Evolutionary conservation across 2,329 filamentous ascomycete species (phyloP), one percentile per base, ranked within the genome.

Genomic region (Neonectria faginata): DNA sequence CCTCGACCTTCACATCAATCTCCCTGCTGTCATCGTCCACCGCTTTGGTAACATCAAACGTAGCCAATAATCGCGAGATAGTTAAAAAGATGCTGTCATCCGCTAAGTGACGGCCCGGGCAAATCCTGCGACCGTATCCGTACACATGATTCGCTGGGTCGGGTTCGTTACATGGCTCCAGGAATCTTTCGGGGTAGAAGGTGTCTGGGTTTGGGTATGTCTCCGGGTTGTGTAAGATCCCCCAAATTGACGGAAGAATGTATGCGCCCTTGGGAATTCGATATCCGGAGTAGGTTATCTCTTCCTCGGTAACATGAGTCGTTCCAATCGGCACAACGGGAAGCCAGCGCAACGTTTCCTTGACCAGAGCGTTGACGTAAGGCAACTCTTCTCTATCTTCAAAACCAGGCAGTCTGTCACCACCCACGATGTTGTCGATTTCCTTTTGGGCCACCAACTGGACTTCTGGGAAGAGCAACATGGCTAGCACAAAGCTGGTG

Each of bases 161-260:
- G 2, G 74, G 76, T 16, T 75, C 74, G 6, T 74, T 73, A 1
- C 73, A 64, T 6, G 74, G 71, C 6, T 55, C 47, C 1, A 82
- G 67, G 61, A 71, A 80, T 7, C 78, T 68, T 12, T 77, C 74
- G 0, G 77, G 78, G 3, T 79, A 66, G 33, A 80, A 81, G 1
- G 22, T 16, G 2, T 62, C 60, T 1, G 79, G 78, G 10, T 78
- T 64, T 0, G 85, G 82, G 75, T 93, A 92, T 1, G 86, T 86
- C 57, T 90, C 85, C 1, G 89, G 86, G 69, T 93, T 90, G 74
- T 92, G 90, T 0, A 68, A 47, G 5, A 75, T 68, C 66, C 68
- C 69, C 71, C 73, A 76, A 12, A 68, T 66, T 0, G 59, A 59
- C 0, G 67, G 62, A 4, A 78, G 60, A 14, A 77, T 39, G 39